A percentile compares a stretch with the other conserved stretches of the same genome.
Evolutionary conservation across 129 eudicot genomes (phyloP).

Genomic region (Escallonia herrerae): DNA sequence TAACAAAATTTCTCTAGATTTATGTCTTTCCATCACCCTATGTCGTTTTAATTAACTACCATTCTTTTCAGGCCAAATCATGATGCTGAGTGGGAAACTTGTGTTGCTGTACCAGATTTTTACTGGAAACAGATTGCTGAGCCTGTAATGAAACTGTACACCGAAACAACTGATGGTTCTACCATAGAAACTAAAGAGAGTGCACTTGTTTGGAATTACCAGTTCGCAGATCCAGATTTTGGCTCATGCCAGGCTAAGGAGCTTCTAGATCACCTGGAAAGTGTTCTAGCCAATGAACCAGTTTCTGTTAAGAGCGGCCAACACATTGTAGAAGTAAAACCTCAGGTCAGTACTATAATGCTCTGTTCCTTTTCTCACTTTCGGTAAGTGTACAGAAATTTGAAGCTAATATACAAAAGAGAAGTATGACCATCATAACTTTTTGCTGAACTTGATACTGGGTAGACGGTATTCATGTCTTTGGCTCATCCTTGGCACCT

Average conservation of each 20-base stretch:
- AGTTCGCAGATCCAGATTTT: conserved; percentile 83
- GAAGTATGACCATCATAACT: no score
- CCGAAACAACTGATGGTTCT: conserved; percentile 92
- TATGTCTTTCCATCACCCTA: no score
- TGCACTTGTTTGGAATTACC: conserved; percentile 91
- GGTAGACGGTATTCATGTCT: no score
- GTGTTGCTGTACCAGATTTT: conserved; percentile 58
- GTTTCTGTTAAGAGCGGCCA: conserved; percentile 91
- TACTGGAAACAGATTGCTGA: conserved; percentile 86
- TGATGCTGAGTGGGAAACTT: conserved; percentile 76
- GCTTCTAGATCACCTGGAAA: conserved; percentile 84
- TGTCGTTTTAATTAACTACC: no score
- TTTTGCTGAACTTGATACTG: no score
- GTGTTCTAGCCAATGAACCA: conserved; percentile 92
- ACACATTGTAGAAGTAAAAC: conserved; percentile 77
- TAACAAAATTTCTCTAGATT: no score
- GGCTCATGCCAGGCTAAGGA: conserved; percentile 94
- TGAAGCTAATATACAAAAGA: no score
- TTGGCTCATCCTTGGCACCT: no score
- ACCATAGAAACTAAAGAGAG: conserved; percentile 71
- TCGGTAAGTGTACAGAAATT: not conserved
- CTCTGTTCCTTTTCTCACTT: not conserved
- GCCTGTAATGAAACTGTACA: conserved; percentile 76
- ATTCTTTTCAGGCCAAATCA: conserved; percentile 39
- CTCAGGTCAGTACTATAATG: conserved; percentile 47